A percentile compares a stretch with the other conserved stretches of the same genome.
Conservation (phyloP, 805 yeast genomes). For the Suhomyces kilbournensis region DNA sequence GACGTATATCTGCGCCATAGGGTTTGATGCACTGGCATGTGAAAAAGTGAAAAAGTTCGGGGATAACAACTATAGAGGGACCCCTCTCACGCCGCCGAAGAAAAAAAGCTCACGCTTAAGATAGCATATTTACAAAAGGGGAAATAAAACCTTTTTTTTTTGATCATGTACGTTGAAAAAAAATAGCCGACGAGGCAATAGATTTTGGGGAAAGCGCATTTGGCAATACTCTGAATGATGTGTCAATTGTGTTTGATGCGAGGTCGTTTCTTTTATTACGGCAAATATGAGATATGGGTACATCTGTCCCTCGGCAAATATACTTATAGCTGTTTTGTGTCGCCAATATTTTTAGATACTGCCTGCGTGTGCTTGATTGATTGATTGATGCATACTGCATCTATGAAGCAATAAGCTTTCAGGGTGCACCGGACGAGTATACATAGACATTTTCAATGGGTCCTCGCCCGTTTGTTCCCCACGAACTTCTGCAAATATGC, state of each 20-base stretch:
- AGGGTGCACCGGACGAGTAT: not conserved
- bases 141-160: not conserved
- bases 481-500: not conserved
- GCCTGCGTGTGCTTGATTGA: slow-evolving; percentile 1
- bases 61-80: not conserved
- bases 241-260: not conserved
- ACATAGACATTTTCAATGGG: not conserved
- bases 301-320: not conserved
- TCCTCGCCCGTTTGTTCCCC: not conserved
- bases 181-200: not conserved
- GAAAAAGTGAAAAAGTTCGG: not conserved
- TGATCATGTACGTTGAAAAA: not conserved
- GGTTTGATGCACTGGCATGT: not conserved
- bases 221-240: not conserved
- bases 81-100: not conserved
- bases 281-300: not conserved
- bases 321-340: not conserved
- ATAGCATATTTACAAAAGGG: not conserved
- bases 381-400: not conserved
- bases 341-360: not conserved
- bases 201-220: not conserved
- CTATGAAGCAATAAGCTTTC: not conserved
- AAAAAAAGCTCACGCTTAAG: not conserved
- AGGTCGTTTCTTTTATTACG: not conserved
- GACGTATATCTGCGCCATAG: not conserved